Evolutionary conservation across 306 rosid species (phyloP), one percentile per base, ranked within the genome.

Genomic region (Pyrus communis): DNA sequence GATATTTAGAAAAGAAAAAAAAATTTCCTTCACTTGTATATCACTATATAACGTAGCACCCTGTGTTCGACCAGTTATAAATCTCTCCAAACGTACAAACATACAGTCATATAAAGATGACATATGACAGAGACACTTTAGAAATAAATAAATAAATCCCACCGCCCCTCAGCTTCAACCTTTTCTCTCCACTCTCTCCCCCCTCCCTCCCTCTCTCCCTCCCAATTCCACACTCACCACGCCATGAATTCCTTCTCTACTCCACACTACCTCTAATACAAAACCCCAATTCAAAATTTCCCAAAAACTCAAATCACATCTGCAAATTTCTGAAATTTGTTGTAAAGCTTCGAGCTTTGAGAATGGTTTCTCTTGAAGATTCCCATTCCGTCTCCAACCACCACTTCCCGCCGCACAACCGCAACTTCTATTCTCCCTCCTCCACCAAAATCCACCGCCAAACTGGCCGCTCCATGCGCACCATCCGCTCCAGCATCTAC

Each of bases 381-480:
- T 85, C 96, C 51, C 92, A 83, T 55, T 85, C 93, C 13, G 81
- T 71, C 70, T 83, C 92, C 70, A 88, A 79, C 58, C 92, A 92
- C 42, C 92, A 92, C 42, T 88, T 92, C 79, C 85, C 93, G 4
- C 80, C 90, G 28, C 60, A 61, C 15, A 7, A 52, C 17, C 76
- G 86, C 31, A 87, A 23, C 77, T 83, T 77, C 58, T 93, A 86
- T 81, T 81, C 84, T 4, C 35, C 65, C 4, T 61, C 89, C 62
- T 86, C 97, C 11, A 43, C 88, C 51, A 88, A 81, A 82, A 68
- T 88, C 35, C 79, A 83, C 86, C 81, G 93, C 8, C 80, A 88
- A 70, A 85, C 60, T 0, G 99, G 99, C 30, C 91, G 97, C 22
- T 96, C 99, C 58, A 96, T 96, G 99, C 88, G 99, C 18, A 92